Evolutionary conservation across 139 green algal species (phyloP).

Genomic region (Asterochloris sp.): DNA sequence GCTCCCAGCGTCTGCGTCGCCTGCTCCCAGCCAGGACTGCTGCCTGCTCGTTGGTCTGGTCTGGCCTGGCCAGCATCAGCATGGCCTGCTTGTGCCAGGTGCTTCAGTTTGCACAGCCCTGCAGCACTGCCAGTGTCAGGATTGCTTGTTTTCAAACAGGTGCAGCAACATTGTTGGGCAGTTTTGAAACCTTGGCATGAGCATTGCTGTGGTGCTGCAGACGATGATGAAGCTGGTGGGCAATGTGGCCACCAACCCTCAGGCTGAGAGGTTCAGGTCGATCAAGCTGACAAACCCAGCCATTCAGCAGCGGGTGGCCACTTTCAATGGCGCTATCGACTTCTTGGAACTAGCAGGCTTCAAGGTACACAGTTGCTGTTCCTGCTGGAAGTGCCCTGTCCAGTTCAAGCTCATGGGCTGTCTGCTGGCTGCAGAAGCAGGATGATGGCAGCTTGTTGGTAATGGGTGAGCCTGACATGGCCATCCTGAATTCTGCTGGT

Average conservation of each 20-base stretch:
- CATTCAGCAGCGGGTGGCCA: slow-evolving; percentile 76
- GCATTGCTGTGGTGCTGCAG: not conserved
- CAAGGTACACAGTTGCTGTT: slow-evolving; percentile 33
- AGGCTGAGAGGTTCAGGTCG: slow-evolving; percentile 86
- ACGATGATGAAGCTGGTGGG: slow-evolving; percentile 80
- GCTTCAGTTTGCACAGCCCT: too few relatives aligned
- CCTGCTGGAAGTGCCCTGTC: not conserved
- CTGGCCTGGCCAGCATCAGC: too few relatives aligned
- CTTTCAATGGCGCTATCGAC: slow-evolving; percentile 54
- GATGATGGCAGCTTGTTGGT: not conserved
- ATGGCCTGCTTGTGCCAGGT: too few relatives aligned
- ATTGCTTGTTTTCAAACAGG: too few relatives aligned
- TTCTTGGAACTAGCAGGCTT: slow-evolving; percentile 85
- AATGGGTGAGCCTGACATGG: too few relatives aligned
- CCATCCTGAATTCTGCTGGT: slow-evolving; percentile 65
- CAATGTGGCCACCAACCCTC: slow-evolving; percentile 61
- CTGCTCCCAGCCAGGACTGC: too few relatives aligned
- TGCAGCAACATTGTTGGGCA: too few relatives aligned
- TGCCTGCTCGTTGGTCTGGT: too few relatives aligned
- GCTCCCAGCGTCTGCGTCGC: too few relatives aligned
- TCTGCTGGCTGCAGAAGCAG: not conserved
- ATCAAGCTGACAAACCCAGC: slow-evolving; percentile 83
- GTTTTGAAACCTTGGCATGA: too few relatives aligned
- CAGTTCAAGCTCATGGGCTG: too few relatives aligned
- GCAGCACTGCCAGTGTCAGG: too few relatives aligned